Evolutionary conservation across 257 asterid species (phyloP).

Genomic region (Fraxinus cuspidata): DNA sequence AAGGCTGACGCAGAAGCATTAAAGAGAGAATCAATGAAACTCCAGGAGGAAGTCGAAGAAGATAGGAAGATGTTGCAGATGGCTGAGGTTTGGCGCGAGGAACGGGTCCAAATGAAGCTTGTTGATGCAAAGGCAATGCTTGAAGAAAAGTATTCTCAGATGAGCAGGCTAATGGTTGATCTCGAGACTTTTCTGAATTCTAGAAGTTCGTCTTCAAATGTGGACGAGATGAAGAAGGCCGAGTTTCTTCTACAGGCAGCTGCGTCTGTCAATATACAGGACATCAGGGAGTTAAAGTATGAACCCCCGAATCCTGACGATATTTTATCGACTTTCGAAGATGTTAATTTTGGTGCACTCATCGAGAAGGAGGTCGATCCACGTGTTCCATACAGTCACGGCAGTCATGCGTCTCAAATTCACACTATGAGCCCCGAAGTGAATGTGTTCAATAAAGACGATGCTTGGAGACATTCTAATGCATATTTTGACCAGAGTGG

Average conservation of each 20-base stretch:
- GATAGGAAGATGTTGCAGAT: slow-evolving; percentile 72
- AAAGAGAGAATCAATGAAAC: slow-evolving; percentile 49
- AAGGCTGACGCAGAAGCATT: slow-evolving; percentile 61
- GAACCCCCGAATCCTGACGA: slow-evolving; percentile 59
- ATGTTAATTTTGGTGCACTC: slow-evolving; percentile 45
- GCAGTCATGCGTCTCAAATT: slow-evolving; percentile 43
- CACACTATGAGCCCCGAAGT: slow-evolving; percentile 43
- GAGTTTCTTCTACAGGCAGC: slow-evolving; percentile 47
- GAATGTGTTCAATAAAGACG: slow-evolving; percentile 25
- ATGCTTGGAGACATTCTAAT: slow-evolving; percentile 32
- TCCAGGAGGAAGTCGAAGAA: slow-evolving; percentile 65
- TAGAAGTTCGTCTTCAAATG: slow-evolving; percentile 22
- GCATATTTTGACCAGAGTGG: slow-evolving; percentile 41
- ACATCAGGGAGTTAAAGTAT: slow-evolving; percentile 47
- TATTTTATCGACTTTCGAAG: slow-evolving; percentile 52
- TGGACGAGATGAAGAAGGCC: slow-evolving; percentile 43
- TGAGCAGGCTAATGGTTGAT: slow-evolving; percentile 41
- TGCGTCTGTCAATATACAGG: slow-evolving; percentile 46
- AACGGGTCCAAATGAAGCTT: slow-evolving; percentile 69
- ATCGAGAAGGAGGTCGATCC: slow-evolving; percentile 42
- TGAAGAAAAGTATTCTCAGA: slow-evolving; percentile 59
- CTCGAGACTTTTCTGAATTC: slow-evolving; percentile 41
- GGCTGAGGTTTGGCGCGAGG: slow-evolving; percentile 86
- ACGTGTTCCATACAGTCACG: slow-evolving; percentile 41
- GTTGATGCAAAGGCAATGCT: slow-evolving; percentile 69